phyloP scores from a whole-genome alignment of 106 monocot species.

The Platanthera guangdongensis region DNA sequence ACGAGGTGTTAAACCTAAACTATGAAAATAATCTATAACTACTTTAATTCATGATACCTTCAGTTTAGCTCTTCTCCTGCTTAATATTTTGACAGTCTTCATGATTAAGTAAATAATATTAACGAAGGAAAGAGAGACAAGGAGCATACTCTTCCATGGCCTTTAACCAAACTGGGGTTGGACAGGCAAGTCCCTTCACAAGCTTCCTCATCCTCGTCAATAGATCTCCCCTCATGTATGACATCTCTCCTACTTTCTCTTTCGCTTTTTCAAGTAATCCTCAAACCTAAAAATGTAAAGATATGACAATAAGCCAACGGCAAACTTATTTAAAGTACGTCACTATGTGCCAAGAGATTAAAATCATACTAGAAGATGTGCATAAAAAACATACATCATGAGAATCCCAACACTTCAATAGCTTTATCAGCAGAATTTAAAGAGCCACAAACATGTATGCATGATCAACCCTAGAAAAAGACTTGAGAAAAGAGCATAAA shows the following conservation, averaged over 20 bases:
- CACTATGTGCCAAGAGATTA: neutral
- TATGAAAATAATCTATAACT: no score
- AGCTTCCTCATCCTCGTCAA: constrained; percentile 80
- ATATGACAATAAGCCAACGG: neutral
- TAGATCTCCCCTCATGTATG: constrained; percentile 80
- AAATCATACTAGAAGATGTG: neutral
- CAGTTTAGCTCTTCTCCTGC: no score
- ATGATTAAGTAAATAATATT: neutral
- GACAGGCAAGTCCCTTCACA: constrained; percentile 66
- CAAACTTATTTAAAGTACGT: neutral
- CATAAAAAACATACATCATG: neutral
- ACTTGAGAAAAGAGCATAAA: neutral
- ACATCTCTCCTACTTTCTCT: constrained; percentile 32
- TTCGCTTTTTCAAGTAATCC: neutral
- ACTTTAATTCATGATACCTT: no score
- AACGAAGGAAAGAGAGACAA: neutral
- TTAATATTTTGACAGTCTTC: no score
- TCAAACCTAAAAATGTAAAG: neutral
- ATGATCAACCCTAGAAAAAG: neutral
- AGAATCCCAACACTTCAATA: constrained; percentile 2
- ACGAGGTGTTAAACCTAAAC: no score
- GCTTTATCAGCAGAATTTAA: neutral
- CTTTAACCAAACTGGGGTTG: constrained; percentile 70
- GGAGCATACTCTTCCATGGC: constrained; percentile 67
- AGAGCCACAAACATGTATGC: neutral